These are phyloP conservation scores for Chlamydomonas sp. DNA, from an alignment of 139 green algal species.

Conservation along the genomic window DNA sequence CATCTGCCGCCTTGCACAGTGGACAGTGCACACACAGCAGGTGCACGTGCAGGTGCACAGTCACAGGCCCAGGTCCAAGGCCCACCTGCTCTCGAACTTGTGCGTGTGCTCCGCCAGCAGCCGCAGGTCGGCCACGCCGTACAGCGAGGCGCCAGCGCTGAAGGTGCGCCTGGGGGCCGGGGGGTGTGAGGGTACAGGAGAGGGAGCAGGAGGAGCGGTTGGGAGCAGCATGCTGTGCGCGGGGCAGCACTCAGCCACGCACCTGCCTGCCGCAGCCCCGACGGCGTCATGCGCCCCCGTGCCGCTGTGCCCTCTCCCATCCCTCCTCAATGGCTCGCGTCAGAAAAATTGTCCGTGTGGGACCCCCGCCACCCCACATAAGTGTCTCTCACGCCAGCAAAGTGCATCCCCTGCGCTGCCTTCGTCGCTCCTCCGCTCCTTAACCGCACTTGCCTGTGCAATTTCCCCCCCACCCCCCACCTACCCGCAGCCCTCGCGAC, in stretches of 20 bases:
- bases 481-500: too few species aligned
- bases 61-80: background rate
- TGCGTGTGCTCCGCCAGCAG: slow-evolving; percentile 78
- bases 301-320: background rate
- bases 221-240: background rate
- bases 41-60: background rate
- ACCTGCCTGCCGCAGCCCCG: background rate
- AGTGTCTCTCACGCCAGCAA: too few species aligned
- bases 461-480: too few species aligned
- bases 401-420: too few species aligned
- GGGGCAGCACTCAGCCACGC: background rate
- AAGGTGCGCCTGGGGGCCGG: slow-evolving; percentile 63
- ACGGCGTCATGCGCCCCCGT: background rate
- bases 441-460: too few species aligned
- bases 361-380: too few species aligned
- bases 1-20: too few species aligned
- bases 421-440: too few species aligned
- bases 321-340: too few species aligned
- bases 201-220: background rate
- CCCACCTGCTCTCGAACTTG: slow-evolving; percentile 72
- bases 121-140: slow-evolving; percentile 74
- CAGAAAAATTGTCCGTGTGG: too few species aligned
- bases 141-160: slow-evolving; percentile 62
- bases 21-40: background rate
- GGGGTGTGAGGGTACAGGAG: background rate